Percentiles rank a stretch among this genome's conserved stretches.
phyloP scores from a whole-genome alignment of 805 yeast species.

The Cephaloascus fragrans region DNA sequence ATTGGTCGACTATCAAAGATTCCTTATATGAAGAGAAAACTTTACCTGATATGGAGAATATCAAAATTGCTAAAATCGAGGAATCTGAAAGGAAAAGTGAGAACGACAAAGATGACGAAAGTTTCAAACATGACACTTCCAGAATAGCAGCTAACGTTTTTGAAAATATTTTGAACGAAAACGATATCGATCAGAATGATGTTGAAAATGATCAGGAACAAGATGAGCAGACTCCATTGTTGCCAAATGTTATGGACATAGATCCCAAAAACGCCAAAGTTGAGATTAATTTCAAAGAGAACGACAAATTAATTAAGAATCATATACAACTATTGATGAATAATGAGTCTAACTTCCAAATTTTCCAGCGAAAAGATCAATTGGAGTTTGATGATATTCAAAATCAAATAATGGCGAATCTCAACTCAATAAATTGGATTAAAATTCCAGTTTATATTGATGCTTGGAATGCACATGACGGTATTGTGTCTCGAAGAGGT shows the following conservation, averaged over 20 bases:
- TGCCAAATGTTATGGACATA: neutral
- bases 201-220: constrained; percentile 4
- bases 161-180: constrained; percentile 26
- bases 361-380: constrained; percentile 14
- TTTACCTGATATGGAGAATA: constrained; percentile 20
- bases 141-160: constrained; percentile 22
- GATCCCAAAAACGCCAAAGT: neutral
- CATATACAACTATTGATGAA: constrained; percentile 9
- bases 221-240: neutral
- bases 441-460: constrained; percentile 68
- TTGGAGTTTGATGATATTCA: constrained; percentile 28
- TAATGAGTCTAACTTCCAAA: constrained; percentile 14
- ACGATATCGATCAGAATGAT: constrained; percentile 10
- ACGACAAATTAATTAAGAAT: constrained; percentile 12
- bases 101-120: constrained; percentile 17
- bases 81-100: constrained; percentile 18
- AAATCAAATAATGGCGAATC: constrained; percentile 32
- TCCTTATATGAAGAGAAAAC: constrained; percentile 18
- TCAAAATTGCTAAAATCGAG: constrained; percentile 18
- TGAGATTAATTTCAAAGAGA: constrained; percentile 2
- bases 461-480: constrained; percentile 76
- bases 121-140: constrained; percentile 32
- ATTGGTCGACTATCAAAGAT: constrained; percentile 22
- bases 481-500: constrained; percentile 73
- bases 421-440: constrained; percentile 54